Percentiles rank a stretch among this genome's conserved stretches.
Conservation (phyloP, 345 rosid genomes). For the Eutrema japonicum region DNA sequence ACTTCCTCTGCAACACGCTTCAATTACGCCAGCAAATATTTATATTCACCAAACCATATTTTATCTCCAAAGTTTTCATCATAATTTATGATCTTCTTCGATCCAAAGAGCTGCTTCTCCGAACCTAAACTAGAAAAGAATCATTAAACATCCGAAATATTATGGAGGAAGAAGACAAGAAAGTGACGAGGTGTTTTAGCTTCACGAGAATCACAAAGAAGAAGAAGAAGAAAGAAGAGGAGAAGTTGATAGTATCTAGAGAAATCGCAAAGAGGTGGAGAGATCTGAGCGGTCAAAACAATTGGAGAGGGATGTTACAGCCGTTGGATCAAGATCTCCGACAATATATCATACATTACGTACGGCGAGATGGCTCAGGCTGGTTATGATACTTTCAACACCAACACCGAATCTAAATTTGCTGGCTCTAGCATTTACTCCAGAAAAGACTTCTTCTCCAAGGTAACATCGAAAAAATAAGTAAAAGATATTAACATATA, state of each 20-base stretch:
- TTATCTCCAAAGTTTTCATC: background rate
- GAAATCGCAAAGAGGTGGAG: slow-evolving; percentile 63
- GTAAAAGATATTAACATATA: background rate
- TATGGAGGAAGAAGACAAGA: slow-evolving; percentile 42
- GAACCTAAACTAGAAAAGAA: slow-evolving; percentile 17
- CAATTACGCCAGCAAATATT: slow-evolving; percentile 8
- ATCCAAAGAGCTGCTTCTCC: slow-evolving; percentile 27
- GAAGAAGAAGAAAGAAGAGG: slow-evolving; percentile 43
- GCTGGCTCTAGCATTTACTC: slow-evolving; percentile 70
- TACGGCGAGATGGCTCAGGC: slow-evolving; percentile 92
- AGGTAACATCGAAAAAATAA: slow-evolving; percentile 11
- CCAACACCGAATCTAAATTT: slow-evolving; percentile 58
- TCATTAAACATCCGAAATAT: slow-evolving; percentile 9
- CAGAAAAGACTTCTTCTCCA: slow-evolving; percentile 59
- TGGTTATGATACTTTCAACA: slow-evolving; percentile 67
- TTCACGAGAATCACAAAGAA: slow-evolving; percentile 29
- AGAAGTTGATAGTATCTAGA: slow-evolving; percentile 26
- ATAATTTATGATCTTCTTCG: slow-evolving; percentile 11
- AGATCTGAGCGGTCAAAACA: slow-evolving; percentile 61
- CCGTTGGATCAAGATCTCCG: slow-evolving; percentile 84
- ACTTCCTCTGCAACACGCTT: slow-evolving; percentile 35
- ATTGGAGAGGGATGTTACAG: slow-evolving; percentile 64
- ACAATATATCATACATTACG: slow-evolving; percentile 67
- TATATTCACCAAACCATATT: slow-evolving; percentile 26
- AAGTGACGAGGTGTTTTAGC: slow-evolving; percentile 37